phyloP scores from a whole-genome alignment of 2,329 filamentous ascomycete genomes.

The Alternaria arbusti region DNA sequence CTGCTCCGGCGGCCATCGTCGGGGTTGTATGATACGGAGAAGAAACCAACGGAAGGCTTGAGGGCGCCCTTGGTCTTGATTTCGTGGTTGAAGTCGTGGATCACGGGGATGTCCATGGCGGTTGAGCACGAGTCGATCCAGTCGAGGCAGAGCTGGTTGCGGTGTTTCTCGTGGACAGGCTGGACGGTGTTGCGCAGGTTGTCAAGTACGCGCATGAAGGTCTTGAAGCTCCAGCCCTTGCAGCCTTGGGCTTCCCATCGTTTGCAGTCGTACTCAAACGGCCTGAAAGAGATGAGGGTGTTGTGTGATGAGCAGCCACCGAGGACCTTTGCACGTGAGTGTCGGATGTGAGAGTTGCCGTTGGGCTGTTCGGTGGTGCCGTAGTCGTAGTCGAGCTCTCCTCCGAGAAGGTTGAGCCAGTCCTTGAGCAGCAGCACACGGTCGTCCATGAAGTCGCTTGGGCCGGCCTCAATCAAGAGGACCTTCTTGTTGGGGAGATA shows the following conservation, averaged over 20 bases:
- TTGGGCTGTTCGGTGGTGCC: constrained; percentile 86
- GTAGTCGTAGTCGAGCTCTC: constrained; percentile 90
- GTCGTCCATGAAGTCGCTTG: constrained; percentile 87
- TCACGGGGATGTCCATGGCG: constrained; percentile 79
- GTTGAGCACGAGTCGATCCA: constrained; percentile 83
- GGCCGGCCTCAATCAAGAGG: constrained; percentile 85
- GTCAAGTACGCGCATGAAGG: constrained; percentile 80
- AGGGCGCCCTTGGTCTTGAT: constrained; percentile 76
- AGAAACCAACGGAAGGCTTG: constrained; percentile 82
- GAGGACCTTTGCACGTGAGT: constrained; percentile 90
- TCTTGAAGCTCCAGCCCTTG: constrained; percentile 85
- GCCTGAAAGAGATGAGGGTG: constrained; percentile 89
- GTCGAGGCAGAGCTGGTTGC: constrained; percentile 90
- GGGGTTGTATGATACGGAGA: constrained; percentile 89
- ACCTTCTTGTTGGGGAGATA: constrained; percentile 84
- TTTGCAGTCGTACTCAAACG: constrained; percentile 86
- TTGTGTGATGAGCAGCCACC: constrained; percentile 95
- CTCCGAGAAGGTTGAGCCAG: constrained; percentile 84
- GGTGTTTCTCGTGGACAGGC: constrained; percentile 82
- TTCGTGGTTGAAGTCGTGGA: constrained; percentile 85
- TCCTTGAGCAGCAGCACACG: constrained; percentile 85
- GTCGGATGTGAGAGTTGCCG: constrained; percentile 90
- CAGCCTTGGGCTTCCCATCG: constrained; percentile 84
- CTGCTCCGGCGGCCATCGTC: constrained; percentile 84
- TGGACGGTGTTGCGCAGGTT: constrained; percentile 89